Evolutionary conservation across 2,329 filamentous ascomycete species (phyloP).

Genomic region (Thyridium curvatum): DNA sequence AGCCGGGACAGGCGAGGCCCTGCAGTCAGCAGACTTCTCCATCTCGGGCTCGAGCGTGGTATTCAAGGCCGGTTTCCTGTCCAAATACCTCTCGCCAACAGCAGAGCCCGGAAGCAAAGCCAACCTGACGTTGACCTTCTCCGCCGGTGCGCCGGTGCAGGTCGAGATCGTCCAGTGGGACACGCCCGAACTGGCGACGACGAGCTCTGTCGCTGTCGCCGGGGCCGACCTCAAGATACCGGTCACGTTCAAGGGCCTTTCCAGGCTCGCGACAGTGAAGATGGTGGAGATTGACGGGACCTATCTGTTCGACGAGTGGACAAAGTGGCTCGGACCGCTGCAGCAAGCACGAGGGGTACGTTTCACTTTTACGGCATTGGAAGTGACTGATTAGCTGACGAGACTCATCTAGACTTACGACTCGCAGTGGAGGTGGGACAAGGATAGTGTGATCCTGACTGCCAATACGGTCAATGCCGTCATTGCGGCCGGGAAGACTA

Average conservation of each 20-base stretch:
- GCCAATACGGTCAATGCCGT: slow-evolving; percentile 37
- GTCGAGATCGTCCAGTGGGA: slow-evolving; percentile 48
- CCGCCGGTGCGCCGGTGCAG: slow-evolving; percentile 36
- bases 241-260: slow-evolving; percentile 43
- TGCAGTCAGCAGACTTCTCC: slow-evolving; percentile 35
- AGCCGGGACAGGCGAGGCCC: slow-evolving; percentile 25
- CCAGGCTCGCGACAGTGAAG: slow-evolving; percentile 43
- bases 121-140: slow-evolving; percentile 47
- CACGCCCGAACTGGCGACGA: slow-evolving; percentile 26
- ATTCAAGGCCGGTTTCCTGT: slow-evolving; percentile 39
- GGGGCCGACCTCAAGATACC: slow-evolving; percentile 38
- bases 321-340: slow-evolving; percentile 42
- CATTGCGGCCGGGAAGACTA: slow-evolving; percentile 32
- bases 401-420: slow-evolving; percentile 31
- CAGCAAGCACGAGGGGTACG: slow-evolving; percentile 38
- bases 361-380: background rate
- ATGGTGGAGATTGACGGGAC: slow-evolving; percentile 39
- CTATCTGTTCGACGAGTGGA: slow-evolving; percentile 51
- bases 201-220: slow-evolving; percentile 2
- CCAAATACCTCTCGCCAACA: slow-evolving; percentile 31
- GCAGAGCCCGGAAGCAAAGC: slow-evolving; percentile 37
- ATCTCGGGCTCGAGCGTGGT: slow-evolving; percentile 37
- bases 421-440: slow-evolving; percentile 46
- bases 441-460: slow-evolving; percentile 36
- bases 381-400: background rate